Evolutionary conservation across 805 yeast species (phyloP).

Genomic region (Saturnispora diversa): DNA sequence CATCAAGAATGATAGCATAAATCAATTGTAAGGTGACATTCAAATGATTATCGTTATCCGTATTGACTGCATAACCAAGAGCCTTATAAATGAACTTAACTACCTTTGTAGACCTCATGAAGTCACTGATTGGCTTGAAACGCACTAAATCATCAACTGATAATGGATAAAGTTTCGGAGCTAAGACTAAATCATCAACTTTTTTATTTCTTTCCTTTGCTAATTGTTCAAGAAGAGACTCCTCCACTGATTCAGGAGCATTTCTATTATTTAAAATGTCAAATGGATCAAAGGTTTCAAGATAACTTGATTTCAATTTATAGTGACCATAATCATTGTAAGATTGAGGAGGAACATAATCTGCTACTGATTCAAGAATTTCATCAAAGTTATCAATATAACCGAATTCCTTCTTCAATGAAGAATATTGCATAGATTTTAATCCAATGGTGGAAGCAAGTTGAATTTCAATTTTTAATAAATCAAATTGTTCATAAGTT

Average conservation of each 20-base stretch:
- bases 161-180: conserved; percentile 36
- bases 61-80: conserved; percentile 44
- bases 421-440: conserved; percentile 48
- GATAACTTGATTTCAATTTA: conserved; percentile 41
- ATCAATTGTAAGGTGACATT: conserved; percentile 58
- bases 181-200: conserved; percentile 38
- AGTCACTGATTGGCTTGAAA: conserved; percentile 39
- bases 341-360: conserved; percentile 58
- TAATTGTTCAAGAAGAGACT: conserved; percentile 37
- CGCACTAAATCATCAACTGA: conserved; percentile 17
- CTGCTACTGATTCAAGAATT: conserved; percentile 49
- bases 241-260: conserved; percentile 46
- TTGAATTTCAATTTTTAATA: conserved; percentile 28
- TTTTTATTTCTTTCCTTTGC: conserved; percentile 33
- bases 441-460: conserved; percentile 45
- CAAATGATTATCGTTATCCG: conserved; percentile 45
- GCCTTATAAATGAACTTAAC: conserved; percentile 51
- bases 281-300: conserved; percentile 50
- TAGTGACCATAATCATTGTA: conserved; percentile 61
- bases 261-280: conserved; percentile 38
- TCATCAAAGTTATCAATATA: conserved; percentile 35
- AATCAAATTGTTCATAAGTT: conserved; percentile 14
- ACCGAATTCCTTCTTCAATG: conserved; percentile 29
- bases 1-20: conserved; percentile 48
- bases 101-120: conserved; percentile 45